A percentile compares a stretch with the other conserved stretches of the same genome.
Evolutionary conservation across 2,329 filamentous ascomycete species (phyloP).

Genomic region (Alternaria sp.): DNA sequence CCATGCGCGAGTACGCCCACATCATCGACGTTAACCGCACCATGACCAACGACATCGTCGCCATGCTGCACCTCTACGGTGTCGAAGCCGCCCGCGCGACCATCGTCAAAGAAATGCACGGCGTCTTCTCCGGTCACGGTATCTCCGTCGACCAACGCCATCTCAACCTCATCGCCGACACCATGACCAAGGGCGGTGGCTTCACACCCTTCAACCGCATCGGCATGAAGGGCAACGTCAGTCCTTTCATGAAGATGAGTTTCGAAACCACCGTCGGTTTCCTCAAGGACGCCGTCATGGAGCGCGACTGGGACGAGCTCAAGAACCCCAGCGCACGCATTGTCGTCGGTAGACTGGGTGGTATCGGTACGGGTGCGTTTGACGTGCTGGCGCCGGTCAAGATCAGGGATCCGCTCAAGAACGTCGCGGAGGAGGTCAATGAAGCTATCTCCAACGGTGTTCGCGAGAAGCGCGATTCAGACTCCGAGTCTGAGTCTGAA

Average conservation of each 20-base stretch:
- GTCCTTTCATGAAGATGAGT: constrained; percentile 97
- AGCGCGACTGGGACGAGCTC: constrained; percentile 89
- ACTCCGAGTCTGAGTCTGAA: constrained; percentile 15
- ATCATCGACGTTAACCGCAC: constrained; percentile 86
- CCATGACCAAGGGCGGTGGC: constrained; percentile 92
- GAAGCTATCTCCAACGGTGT: constrained; percentile 17
- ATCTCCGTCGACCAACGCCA: constrained; percentile 92
- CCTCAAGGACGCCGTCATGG: constrained; percentile 87
- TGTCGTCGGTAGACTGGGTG: constrained; percentile 82
- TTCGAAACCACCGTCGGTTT: constrained; percentile 97
- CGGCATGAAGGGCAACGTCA: constrained; percentile 82
- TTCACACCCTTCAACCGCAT: constrained; percentile 94
- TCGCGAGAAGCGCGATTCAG: constrained; percentile 7
- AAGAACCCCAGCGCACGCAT: constrained; percentile 85
- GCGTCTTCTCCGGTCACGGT: constrained; percentile 87
- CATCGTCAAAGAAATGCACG: constrained; percentile 84
- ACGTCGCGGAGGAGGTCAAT: constrained; percentile 12
- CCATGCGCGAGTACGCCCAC: constrained; percentile 87
- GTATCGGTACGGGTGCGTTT: constrained; percentile 88
- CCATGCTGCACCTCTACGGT: constrained; percentile 84
- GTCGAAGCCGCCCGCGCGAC: constrained; percentile 89
- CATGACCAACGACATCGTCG: constrained; percentile 89
- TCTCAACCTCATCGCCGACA: constrained; percentile 92
- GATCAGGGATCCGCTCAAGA: constrained; percentile 37
- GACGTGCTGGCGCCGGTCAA: constrained; percentile 69